Evolutionary conservation across 441 rosid genomes (phyloP), one percentile per base, ranked within the genome.

Genomic region (Bruguiera hainesii): DNA sequence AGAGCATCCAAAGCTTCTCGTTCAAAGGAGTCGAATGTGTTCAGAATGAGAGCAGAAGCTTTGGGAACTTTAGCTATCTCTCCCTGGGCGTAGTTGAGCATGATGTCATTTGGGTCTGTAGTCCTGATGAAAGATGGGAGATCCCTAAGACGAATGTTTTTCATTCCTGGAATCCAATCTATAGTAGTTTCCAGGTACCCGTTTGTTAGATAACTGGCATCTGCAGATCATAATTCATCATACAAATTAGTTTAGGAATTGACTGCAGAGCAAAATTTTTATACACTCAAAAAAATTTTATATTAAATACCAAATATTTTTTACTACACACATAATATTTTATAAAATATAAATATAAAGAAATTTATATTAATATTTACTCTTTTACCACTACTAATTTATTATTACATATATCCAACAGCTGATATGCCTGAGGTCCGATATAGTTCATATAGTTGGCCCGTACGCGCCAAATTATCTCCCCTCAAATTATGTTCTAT

Each of bases 161-260:
- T 60, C 67, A 74, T 60, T 2, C 62, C 74, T 0, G 78, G 78
- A 65, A 69, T 65, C 67, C 74, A 69, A 33, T 69, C 78, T 33
- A 74, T 11, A 11, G 56, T 30, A 16, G 71, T 74, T 7, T 69
- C 70, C 30, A 74, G 26, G 53, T 64, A 70, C 35, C 71, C 74
- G 61, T 70, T 70, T 23, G 65, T 69, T 5, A 74, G 65, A 55
- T 74, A 52, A n/a, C 56, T 69, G 25, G 13, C 58, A 64, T 74
- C 77, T 74, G 72, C 49, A 49, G 10, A 57, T 0, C 23, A 6
- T 10, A 26, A 56, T 20, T 39, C 46, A 11, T 11, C 15, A 31
- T 31, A 39, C 57, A 21, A 21, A 10, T 8, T 7, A 53, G 28
- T 20, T 8, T 53, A 31, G 35, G 35, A 31, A 31, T 31, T 31